Evolutionary conservation across 176 grass and related monocot genomes (phyloP), one percentile per base, ranked within the genome.

Genomic region (Oryza nivara): DNA sequence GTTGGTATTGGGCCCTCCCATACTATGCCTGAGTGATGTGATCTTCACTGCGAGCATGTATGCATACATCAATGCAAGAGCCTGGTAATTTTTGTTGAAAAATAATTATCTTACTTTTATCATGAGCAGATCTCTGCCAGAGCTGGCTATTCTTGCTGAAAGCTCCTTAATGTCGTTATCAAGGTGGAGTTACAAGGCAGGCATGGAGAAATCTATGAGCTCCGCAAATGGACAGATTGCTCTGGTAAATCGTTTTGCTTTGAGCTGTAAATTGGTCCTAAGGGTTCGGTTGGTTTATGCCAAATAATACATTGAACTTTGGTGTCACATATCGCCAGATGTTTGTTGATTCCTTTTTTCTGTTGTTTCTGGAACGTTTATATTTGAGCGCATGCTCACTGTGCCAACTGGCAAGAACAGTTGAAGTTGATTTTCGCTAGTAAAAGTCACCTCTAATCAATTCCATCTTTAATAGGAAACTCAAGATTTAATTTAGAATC

Each of bases 171-270:
- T 98, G 96, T 90, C 91, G 8, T 80, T 92, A 76, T 91, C 95
- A 85, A 90, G 93, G 80, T 98, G 96, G 93, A 98, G 91, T 84
- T 98, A 95, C 87, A 98, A 95, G 85, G 92, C 93, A 72, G 94
- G 91, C 89, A 95, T 95, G 96, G 91, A 93, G 58, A 98, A 90
- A 86, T 89, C 92, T 66, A 93, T 90, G 41, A 92, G 92, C 83
- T 90, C 89, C 46, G 88, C 87, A 80, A 92, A 95, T 74, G 93
- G 92, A 68, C 89, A 90, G 82, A 90, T 98, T 87, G 80, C 91
- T 85, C 44, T 98, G 91, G 96, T 95, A 84, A 82, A 68, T 80
- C 67, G 32, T 80, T 70, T 14, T 9, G 10, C 64, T 89, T 74
- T 66, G 65, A 51, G 78, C 46, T 88, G 11, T 82, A 79, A 68